Base-by-base conservation (phyloP, 2,329 filamentous ascomycete genomes). In the Fusarium floridanum region DNA sequence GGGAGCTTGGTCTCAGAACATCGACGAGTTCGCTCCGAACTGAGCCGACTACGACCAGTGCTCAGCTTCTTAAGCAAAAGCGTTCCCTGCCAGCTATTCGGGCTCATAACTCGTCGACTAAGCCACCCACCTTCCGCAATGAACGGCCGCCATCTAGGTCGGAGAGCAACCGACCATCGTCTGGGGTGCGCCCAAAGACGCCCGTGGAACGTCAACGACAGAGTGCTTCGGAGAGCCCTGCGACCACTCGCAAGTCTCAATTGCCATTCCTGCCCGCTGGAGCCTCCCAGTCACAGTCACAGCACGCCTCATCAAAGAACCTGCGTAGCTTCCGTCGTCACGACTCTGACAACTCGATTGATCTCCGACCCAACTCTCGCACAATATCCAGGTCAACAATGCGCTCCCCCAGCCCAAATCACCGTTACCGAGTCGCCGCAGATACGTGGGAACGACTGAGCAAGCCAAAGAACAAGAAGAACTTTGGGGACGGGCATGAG, bases 401-500 rank as follows among this genome's bases (percentile, higher is more conserved):
- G 80, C 87, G 90, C 55, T 91, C 89, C 50, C 91, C 90, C 53
- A 92, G 90, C 77, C 91, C 90, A 17, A 75, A 67, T 57, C 86
- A 86, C 77, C 85, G 86, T 70, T 83, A 81, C 60, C 80, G 79
- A 63, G 79, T 82, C 76, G 75, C 86, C 82, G 88, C 88, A 56
- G 87, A 87, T 43, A 84, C 84, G 6, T 90, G 87, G 86, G 91
- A 93, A 75, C 91, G 93, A 56, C 84, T 97, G 68, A 95, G 90
- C 72, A 93, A 92, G 81, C 95, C 95, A 4, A 84, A 82, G 77
- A 82, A 82, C 61, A 84, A 83, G 74, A 83, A 82, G 71, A 80
- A 83, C 88, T 99, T 97, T 84, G 97, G 97, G 14, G 95, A 98
- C 82, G 97, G 97, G 17, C 93, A 93, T 70, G 97, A 99, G 83